phyloP scores from a whole-genome alignment of 2,329 filamentous ascomycete genomes.

The Zymoseptoria brevis region DNA sequence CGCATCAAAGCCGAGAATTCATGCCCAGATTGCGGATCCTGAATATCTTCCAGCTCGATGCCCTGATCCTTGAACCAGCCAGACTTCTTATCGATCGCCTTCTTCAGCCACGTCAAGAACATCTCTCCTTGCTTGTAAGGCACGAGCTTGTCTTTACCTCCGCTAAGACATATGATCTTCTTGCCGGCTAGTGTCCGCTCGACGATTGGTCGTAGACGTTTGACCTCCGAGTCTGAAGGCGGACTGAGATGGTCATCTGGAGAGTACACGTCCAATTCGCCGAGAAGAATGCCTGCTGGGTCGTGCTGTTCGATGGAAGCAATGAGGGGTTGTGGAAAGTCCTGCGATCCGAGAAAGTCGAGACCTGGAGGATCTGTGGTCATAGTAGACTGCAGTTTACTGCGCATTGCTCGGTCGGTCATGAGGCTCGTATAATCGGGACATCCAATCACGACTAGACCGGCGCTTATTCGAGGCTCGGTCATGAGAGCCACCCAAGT shows the following conservation, averaged over 20 bases:
- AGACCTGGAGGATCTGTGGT: constrained; percentile 47
- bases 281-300: constrained; percentile 65
- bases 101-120: constrained; percentile 56
- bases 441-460: constrained; percentile 75
- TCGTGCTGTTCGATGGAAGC: constrained; percentile 58
- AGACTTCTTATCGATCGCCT: constrained; percentile 35
- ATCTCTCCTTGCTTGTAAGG: constrained; percentile 55
- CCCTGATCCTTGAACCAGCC: constrained; percentile 49
- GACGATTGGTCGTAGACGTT: constrained; percentile 31
- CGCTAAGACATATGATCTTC: constrained; percentile 56
- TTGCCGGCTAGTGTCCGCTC: constrained; percentile 45
- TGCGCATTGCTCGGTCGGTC: constrained; percentile 65
- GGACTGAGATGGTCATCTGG: constrained; percentile 25
- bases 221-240: constrained; percentile 39
- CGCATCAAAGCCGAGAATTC: constrained; percentile 62
- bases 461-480: constrained; percentile 71
- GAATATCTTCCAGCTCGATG: constrained; percentile 54
- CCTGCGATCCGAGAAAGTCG: constrained; percentile 64
- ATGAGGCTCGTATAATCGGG: constrained; percentile 80
- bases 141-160: constrained; percentile 62
- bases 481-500: constrained; percentile 76
- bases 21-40: constrained; percentile 64
- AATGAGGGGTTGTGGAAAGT: constrained; percentile 67
- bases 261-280: constrained; percentile 27
- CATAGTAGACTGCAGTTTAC: constrained; percentile 49